Conservation (phyloP, 2,329 filamentous ascomycete species). For the Chaetomium olivaceum region DNA sequence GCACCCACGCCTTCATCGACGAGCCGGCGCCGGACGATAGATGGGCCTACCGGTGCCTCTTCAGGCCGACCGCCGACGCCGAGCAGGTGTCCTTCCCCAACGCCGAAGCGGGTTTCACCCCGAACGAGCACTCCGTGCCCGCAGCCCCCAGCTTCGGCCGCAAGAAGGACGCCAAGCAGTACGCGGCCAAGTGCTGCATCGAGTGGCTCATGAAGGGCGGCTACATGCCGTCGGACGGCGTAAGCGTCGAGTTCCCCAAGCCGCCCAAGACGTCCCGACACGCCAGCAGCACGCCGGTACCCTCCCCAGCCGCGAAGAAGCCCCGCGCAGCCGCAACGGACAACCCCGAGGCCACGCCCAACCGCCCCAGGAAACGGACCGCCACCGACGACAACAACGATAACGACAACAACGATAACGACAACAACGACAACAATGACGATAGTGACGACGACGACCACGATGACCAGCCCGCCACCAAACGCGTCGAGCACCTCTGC, state of each 20-base stretch:
- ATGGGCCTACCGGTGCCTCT: conserved; percentile 1
- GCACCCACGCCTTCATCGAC: conserved; percentile 27
- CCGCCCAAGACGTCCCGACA: neutral
- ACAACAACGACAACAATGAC: neutral
- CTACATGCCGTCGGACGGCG: conserved; percentile 35
- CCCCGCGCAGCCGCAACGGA: neutral
- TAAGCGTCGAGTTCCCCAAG: conserved; percentile 28
- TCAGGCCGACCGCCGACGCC: neutral
- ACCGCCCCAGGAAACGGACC: neutral
- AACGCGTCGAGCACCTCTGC: conserved; percentile 40
- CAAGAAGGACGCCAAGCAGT: conserved; percentile 58
- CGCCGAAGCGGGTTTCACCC: conserved; percentile 35
- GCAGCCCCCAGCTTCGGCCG: conserved; percentile 42
- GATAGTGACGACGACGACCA: conserved; percentile 11
- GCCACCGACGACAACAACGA: neutral
- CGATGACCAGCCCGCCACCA: conserved; percentile 20
- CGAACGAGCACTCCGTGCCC: conserved; percentile 26
- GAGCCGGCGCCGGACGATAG: conserved; percentile 1
- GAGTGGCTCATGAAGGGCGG: conserved; percentile 37
- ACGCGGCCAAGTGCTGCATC: conserved; percentile 52
- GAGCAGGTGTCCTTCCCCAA: conserved; percentile 32
- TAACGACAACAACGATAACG: conserved; percentile 4
- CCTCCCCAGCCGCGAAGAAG: neutral
- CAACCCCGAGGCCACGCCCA: neutral
- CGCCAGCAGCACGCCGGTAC: neutral